A percentile compares a stretch with the other conserved stretches of the same genome.
Evolutionary conservation across 495 filamentous ascomycete species (phyloP).

Genomic region (Melanomma pulvis-pyrius): DNA sequence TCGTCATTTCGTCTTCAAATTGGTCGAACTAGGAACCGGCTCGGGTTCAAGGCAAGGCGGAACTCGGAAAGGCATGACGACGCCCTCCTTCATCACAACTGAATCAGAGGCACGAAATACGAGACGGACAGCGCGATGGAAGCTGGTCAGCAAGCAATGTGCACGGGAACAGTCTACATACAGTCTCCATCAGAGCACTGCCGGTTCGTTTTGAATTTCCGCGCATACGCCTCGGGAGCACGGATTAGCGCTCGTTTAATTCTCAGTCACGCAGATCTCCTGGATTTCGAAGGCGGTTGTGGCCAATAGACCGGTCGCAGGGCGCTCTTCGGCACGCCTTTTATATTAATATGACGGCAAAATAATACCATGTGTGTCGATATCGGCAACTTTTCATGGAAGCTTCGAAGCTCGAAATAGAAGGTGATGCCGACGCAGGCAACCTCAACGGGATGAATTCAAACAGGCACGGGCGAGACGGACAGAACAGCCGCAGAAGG

Average conservation of each 20-base stretch:
- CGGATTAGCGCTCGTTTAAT: background rate
- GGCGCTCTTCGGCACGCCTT: background rate
- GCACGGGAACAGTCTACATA: too few relatives aligned
- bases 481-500: conserved; percentile 15
- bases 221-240: background rate
- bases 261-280: background rate
- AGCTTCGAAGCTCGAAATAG: background rate
- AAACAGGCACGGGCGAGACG: conserved; percentile 5
- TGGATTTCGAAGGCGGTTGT: background rate
- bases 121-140: background rate
- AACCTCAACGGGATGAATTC: background rate
- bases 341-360: conserved; percentile 3
- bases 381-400: background rate
- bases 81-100: background rate
- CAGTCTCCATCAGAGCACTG: background rate
- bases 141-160: too few relatives aligned
- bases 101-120: background rate
- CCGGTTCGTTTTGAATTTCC: too few relatives aligned
- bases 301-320: background rate
- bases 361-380: background rate
- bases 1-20: background rate
- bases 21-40: background rate
- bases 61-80: background rate
- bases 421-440: background rate
- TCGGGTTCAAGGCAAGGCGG: background rate